A percentile compares a stretch with the other conserved stretches of the same genome.
phyloP scores from a whole-genome alignment of 768 basidiomycete species.

The Chalciporus pseudorubinellus region DNA sequence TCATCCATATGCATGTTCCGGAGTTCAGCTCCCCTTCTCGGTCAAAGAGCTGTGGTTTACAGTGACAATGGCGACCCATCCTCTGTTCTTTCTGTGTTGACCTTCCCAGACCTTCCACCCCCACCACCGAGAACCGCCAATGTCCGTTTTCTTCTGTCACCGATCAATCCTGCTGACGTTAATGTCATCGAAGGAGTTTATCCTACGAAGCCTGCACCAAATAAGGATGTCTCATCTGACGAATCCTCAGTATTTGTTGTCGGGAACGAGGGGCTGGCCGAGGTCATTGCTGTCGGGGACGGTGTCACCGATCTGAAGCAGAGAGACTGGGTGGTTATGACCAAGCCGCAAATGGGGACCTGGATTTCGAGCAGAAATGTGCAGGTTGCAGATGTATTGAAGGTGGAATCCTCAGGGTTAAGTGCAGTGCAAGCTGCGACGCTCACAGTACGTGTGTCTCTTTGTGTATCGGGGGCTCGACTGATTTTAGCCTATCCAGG shows the following conservation, averaged over 20 bases:
- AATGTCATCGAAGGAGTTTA: conserved; percentile 85
- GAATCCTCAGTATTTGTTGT: conserved; percentile 51
- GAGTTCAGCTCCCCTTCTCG: conserved; percentile 29
- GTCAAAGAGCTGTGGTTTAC: conserved; percentile 68
- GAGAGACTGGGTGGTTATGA: conserved; percentile 76
- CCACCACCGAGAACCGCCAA: conserved; percentile 61
- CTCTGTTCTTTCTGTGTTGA: conserved; percentile 53
- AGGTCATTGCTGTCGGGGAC: conserved; percentile 58
- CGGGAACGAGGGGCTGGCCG: conserved; percentile 77
- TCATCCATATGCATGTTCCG: conserved; percentile 23
- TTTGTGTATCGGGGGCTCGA: too few relatives aligned
- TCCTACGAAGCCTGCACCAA: conserved; percentile 54
- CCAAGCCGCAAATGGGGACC: conserved; percentile 67
- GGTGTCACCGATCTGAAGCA: conserved; percentile 47
- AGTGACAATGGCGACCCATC: conserved; percentile 56
- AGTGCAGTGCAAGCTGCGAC: conserved; percentile 71
- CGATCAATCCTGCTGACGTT: conserved; percentile 80
- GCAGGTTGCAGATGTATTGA: conserved; percentile 52
- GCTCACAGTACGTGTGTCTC: conserved; percentile 51
- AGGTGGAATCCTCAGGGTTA: conserved; percentile 50
- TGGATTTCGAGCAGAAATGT: conserved; percentile 65
- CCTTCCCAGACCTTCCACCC: conserved; percentile 49
- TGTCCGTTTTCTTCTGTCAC: conserved; percentile 64
- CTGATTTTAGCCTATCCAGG: conserved; percentile 34
- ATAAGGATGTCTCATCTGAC: conserved; percentile 34